phyloP scores from a whole-genome alignment of 148 eudicot species.

The Vaccinium macrocarpon region DNA sequence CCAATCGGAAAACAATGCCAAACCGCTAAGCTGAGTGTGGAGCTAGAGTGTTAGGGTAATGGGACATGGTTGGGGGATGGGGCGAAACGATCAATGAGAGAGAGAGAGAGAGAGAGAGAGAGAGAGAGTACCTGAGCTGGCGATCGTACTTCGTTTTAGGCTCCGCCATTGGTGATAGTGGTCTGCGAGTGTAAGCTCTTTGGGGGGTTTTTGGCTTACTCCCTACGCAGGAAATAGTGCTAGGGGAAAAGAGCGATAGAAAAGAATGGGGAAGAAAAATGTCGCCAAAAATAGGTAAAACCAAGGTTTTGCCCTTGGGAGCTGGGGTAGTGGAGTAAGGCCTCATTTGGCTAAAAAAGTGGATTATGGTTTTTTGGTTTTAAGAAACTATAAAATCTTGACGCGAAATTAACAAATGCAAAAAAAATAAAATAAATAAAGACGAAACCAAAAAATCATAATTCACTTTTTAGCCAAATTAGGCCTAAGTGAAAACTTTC shows the following conservation, averaged over 20 bases:
- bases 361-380: too few species aligned
- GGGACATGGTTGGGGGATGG: too few species aligned
- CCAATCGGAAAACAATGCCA: neutral
- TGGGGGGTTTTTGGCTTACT: constrained; percentile 9
- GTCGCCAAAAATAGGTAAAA: too few species aligned
- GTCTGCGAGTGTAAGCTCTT: constrained; percentile 1
- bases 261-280: neutral
- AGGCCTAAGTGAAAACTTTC: too few species aligned
- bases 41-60: constrained; percentile 3
- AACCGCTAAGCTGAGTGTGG: neutral
- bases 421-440: too few species aligned
- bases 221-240: constrained; percentile 3
- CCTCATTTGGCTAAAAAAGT: too few species aligned
- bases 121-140: constrained; percentile 62
- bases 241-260: neutral
- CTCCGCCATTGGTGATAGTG: constrained; percentile 57
- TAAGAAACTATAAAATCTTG: too few species aligned
- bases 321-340: too few species aligned
- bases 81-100: neutral
- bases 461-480: too few species aligned
- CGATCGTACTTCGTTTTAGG: constrained; percentile 93
- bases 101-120: neutral
- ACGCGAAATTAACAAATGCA: too few species aligned
- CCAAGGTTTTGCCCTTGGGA: too few species aligned
- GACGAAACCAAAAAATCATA: too few species aligned